Conservation (phyloP, 176 grass and related monocot species). For the Saccharum officinarum region DNA sequence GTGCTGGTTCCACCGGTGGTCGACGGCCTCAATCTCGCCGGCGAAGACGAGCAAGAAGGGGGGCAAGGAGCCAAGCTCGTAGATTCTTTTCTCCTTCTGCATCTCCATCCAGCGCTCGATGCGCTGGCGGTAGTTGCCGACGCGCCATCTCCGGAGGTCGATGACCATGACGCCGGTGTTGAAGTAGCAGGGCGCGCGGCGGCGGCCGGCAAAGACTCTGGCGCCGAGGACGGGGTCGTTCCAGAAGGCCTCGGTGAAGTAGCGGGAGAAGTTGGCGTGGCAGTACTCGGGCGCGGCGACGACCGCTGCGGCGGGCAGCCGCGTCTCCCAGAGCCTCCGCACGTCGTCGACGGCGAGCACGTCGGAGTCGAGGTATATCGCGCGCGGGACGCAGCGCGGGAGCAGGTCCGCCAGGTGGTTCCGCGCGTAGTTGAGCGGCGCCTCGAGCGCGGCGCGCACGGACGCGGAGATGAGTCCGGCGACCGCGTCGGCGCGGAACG, state of each 20-base stretch:
- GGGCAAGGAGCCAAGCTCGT: constrained; percentile 81
- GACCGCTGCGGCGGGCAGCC: constrained; percentile 53
- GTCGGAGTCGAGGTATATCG: constrained; percentile 80
- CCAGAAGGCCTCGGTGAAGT: constrained; percentile 75
- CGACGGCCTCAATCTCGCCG: constrained; percentile 80
- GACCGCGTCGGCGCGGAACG: constrained; percentile 53
- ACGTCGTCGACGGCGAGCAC: constrained; percentile 72
- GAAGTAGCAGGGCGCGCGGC: constrained; percentile 65
- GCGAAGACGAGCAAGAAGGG: constrained; percentile 88
- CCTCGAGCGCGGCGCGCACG: constrained; percentile 78
- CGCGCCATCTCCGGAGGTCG: constrained; percentile 70
- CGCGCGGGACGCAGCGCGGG: constrained; percentile 57
- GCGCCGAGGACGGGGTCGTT: constrained; percentile 46
- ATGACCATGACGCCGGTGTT: constrained; percentile 79
- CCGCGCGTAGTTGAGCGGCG: constrained; percentile 82
- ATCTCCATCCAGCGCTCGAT: constrained; percentile 80
- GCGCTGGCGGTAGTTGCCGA: constrained; percentile 63
- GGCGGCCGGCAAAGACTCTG: constrained; percentile 41
- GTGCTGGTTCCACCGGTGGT: constrained; percentile 96
- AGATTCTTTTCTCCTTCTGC: constrained; percentile 79
- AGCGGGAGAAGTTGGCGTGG: constrained; percentile 68
- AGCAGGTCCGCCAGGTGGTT: constrained; percentile 78
- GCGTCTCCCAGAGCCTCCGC: constrained; percentile 58
- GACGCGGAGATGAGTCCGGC: constrained; percentile 78
- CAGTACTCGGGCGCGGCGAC: constrained; percentile 72